Percentiles rank a stretch among this genome's conserved stretches.
phyloP scores from a whole-genome alignment of 306 rosid genomes.

The Elaeagnus macrophylla region DNA sequence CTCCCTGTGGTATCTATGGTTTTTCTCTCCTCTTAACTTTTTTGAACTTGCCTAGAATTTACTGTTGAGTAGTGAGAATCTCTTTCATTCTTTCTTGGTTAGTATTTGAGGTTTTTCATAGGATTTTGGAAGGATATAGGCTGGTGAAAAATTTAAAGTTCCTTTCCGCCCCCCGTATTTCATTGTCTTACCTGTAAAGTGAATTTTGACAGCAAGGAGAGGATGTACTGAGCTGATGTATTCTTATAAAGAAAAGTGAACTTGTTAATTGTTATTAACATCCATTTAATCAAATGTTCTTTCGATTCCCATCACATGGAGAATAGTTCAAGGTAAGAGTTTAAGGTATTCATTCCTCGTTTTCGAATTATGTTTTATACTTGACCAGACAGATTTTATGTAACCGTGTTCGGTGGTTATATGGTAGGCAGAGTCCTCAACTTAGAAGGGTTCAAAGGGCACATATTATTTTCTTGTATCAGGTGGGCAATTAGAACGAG shows the following conservation, averaged over 20 bases:
- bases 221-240: constrained; percentile 52
- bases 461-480: no score
- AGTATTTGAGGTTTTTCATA: constrained; percentile 38
- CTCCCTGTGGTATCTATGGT: neutral
- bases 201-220: constrained; percentile 84
- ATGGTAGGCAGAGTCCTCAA: no score
- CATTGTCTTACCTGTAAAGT: constrained; percentile 81
- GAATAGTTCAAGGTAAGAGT: no score
- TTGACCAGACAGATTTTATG: no score
- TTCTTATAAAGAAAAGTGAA: constrained; percentile 28
- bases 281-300: no score
- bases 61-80: constrained; percentile 62
- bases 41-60: constrained; percentile 36
- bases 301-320: no score
- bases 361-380: no score
- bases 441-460: no score
- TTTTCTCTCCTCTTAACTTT: constrained; percentile 26
- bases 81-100: constrained; percentile 50
- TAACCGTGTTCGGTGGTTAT: no score
- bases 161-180: constrained; percentile 22
- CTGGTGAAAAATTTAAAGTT: constrained; percentile 48
- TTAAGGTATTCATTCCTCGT: no score
- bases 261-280: constrained; percentile 24
- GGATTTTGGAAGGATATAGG: constrained; percentile 69
- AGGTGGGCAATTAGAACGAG: no score